A percentile compares a stretch with the other conserved stretches of the same genome.
Evolutionary conservation across 768 basidiomycete genomes (phyloP).

Genomic region (Psilocybe cubensis): DNA sequence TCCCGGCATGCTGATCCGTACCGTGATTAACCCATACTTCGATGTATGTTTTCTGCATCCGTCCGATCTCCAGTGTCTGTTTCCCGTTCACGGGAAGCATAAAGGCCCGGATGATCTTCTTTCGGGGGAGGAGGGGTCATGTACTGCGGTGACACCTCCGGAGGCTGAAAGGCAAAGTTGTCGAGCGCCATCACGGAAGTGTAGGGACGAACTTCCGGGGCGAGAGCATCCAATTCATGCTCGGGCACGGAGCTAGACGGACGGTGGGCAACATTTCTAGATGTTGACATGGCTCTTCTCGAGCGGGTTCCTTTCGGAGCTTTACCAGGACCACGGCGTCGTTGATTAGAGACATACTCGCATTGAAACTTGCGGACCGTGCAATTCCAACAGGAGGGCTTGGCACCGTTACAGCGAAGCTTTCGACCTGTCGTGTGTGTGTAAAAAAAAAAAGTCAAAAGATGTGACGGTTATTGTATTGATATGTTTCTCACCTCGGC

Average conservation of each 20-base stretch:
- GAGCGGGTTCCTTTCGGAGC: conserved; percentile 62
- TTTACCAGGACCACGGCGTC: conserved; percentile 78
- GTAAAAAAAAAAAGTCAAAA: conserved; percentile 6
- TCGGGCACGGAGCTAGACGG: conserved; percentile 19
- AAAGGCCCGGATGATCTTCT: conserved; percentile 19
- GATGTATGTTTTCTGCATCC: conserved; percentile 34
- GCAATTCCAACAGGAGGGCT: conserved; percentile 70
- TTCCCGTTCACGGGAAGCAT: conserved; percentile 29
- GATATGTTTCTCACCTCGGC: conserved; percentile 56
- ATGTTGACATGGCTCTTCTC: conserved; percentile 35
- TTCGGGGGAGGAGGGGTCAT: conserved; percentile 15
- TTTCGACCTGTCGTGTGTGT: conserved; percentile 58
- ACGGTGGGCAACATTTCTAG: conserved; percentile 15
- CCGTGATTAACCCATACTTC: conserved; percentile 21
- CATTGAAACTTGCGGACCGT: conserved; percentile 53
- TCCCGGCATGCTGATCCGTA: conserved; percentile 29
- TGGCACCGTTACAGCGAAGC: conserved; percentile 71
- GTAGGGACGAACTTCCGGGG: conserved; percentile 34
- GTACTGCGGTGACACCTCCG: conserved; percentile 22
- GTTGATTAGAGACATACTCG: conserved; percentile 50
- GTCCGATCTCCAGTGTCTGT: conserved; percentile 39
- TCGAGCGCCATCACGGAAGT: conserved; percentile 34
- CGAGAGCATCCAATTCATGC: conserved; percentile 29
- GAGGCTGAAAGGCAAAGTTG: conserved; percentile 31
- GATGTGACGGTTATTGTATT: conserved; percentile 4